Evolutionary conservation across 2,329 filamentous ascomycete species (phyloP).

Genomic region (Eurotiales sp.): DNA sequence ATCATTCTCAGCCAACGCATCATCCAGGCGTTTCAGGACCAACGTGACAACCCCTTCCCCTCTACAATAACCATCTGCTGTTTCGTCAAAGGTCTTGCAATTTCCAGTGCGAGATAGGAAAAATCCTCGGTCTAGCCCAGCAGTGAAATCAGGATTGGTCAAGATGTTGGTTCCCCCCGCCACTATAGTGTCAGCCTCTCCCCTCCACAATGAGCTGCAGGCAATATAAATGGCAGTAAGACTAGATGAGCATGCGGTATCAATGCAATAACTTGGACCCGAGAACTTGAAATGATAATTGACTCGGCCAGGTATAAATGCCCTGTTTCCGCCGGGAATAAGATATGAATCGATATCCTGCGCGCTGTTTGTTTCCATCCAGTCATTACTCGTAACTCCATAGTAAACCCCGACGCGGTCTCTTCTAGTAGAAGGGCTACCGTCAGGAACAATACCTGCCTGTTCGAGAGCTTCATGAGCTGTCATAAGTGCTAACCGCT

Average conservation of each 20-base stretch:
- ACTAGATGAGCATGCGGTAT: constrained; percentile 11
- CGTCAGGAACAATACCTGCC: constrained; percentile 68
- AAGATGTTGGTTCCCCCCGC: constrained; percentile 8
- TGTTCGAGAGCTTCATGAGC: constrained; percentile 78
- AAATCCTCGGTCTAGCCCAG: constrained; percentile 1
- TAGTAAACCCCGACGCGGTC: constrained; percentile 67
- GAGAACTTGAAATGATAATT: neutral
- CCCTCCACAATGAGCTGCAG: neutral
- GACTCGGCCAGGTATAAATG: constrained; percentile 53
- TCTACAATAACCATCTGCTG: constrained; percentile 20
- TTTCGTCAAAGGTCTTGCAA: constrained; percentile 16
- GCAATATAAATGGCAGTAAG: constrained; percentile 2
- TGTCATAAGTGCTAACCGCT: constrained; percentile 69
- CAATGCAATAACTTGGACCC: constrained; percentile 3
- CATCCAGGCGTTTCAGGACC: constrained; percentile 19
- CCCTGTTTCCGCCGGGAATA: constrained; percentile 57
- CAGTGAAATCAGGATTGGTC: constrained; percentile 3
- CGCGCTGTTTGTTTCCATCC: constrained; percentile 59
- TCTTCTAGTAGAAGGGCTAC: constrained; percentile 60
- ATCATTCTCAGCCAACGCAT: constrained; percentile 19
- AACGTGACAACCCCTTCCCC: constrained; percentile 19
- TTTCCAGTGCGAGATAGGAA: constrained; percentile 11
- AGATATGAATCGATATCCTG: constrained; percentile 66
- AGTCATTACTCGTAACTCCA: constrained; percentile 68
- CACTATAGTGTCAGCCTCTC: constrained; percentile 5